Percentiles rank a stretch among this genome's conserved stretches.
These are phyloP conservation scores for Populus pruinosa DNA, from an alignment of 345 rosid species.

Conservation along the genomic window DNA sequence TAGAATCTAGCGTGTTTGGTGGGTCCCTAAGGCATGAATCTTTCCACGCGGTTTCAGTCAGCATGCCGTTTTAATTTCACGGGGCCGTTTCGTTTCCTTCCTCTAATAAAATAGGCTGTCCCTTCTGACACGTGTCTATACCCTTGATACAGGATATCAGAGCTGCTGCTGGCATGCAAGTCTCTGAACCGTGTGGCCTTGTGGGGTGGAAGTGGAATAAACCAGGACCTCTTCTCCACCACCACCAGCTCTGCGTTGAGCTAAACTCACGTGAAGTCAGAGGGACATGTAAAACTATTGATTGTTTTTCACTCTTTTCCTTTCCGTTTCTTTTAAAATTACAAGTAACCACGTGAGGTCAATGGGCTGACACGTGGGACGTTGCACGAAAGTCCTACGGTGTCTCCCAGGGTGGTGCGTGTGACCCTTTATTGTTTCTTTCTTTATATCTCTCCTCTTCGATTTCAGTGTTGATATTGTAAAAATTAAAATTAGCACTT, in stretches of 20 bases:
- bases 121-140: slow-evolving; percentile 1
- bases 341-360: too few relatives aligned
- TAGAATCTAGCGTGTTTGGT: not conserved
- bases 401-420: too few relatives aligned
- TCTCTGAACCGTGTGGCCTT: not conserved
- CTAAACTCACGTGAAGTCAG: too few relatives aligned
- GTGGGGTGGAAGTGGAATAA: not conserved
- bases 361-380: too few relatives aligned
- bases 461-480: too few relatives aligned
- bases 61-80: not conserved
- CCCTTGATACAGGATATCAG: not conserved
- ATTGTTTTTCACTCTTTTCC: too few relatives aligned
- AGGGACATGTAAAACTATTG: too few relatives aligned
- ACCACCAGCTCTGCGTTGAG: not conserved
- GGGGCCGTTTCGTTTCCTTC: slow-evolving; percentile 21
- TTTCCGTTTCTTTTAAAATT: too few relatives aligned
- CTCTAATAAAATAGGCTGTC: not conserved
- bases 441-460: too few relatives aligned
- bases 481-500: too few relatives aligned
- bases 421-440: too few relatives aligned
- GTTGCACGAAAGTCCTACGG: too few relatives aligned
- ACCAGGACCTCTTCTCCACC: not conserved
- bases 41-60: slow-evolving; percentile 14
- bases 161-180: not conserved
- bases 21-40: not conserved